Conservation (phyloP, 306 rosid genomes). For the Senna tora region DNA sequence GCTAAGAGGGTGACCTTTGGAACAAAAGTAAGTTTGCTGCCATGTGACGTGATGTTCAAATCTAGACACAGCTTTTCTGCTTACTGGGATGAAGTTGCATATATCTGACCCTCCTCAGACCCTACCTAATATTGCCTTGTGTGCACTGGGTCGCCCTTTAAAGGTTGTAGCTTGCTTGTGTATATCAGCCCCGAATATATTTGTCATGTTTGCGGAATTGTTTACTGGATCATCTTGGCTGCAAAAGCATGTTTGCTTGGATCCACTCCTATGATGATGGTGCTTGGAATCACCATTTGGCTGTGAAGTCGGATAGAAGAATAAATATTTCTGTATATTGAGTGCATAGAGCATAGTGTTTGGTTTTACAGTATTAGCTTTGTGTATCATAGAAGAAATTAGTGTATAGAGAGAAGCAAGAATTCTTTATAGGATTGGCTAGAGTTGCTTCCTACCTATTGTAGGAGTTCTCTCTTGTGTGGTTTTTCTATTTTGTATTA, state of each 20-base stretch:
- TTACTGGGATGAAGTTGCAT: too few relatives aligned
- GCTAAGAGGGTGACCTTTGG: too few relatives aligned
- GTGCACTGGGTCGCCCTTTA: too few relatives aligned
- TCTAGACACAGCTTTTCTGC: too few relatives aligned
- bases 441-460: conserved; percentile 32
- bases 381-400: conserved; percentile 39
- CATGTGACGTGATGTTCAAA: too few relatives aligned
- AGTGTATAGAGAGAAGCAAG: conserved; percentile 39
- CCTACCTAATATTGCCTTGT: too few relatives aligned
- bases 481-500: conserved; percentile 11
- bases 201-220: not conserved
- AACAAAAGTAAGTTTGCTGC: too few relatives aligned
- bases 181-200: conserved; percentile 23
- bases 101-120: too few relatives aligned
- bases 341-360: conserved; percentile 36
- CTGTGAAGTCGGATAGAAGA: conserved; percentile 35
- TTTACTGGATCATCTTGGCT: conserved; percentile 33
- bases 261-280: conserved; percentile 32
- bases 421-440: conserved; percentile 44
- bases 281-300: conserved; percentile 41
- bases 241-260: conserved; percentile 29
- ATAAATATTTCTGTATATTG: conserved; percentile 28
- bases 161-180: conserved; percentile 33
- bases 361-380: conserved; percentile 7
- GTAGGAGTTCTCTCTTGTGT: conserved; percentile 1